A percentile compares a stretch with the other conserved stretches of the same genome.
phyloP scores from a whole-genome alignment of 495 filamentous ascomycete species.

The Extremus antarcticus region DNA sequence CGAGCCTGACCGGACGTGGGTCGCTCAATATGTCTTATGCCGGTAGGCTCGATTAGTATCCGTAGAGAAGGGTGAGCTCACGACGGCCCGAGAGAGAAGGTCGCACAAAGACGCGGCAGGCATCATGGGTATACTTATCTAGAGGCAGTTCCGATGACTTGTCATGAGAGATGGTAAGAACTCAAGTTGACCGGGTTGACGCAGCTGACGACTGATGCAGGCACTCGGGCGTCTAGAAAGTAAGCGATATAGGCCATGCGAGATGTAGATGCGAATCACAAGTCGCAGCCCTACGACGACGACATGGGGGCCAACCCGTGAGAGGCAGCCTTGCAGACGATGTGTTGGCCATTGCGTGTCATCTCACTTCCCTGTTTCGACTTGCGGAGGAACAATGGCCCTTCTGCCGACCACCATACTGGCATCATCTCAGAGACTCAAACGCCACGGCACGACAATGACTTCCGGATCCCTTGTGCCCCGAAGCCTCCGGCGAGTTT shows the following conservation, averaged over 20 bases:
- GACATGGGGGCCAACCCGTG: not conserved
- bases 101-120: not conserved
- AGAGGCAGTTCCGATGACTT: not conserved
- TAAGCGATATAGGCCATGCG: not conserved
- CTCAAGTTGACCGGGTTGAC: too few relatives aligned
- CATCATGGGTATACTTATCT: not conserved
- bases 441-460: too few relatives aligned
- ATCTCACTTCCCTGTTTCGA: not conserved
- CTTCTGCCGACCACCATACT: not conserved
- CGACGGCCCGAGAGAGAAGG: not conserved
- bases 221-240: not conserved
- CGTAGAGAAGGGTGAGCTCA: not conserved
- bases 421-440: not conserved
- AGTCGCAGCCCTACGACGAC: not conserved
- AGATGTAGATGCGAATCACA: not conserved
- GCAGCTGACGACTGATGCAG: not conserved
- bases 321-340: not conserved
- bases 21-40: not conserved
- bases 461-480: too few relatives aligned
- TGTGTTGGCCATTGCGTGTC: not conserved
- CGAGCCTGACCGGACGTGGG: not conserved
- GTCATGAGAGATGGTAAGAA: too few relatives aligned
- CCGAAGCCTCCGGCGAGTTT: too few relatives aligned
- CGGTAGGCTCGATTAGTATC: not conserved
- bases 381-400: not conserved